Evolutionary conservation across 2,329 filamentous ascomycete genomes (phyloP).

Genomic region (Shiraia sp.): DNA sequence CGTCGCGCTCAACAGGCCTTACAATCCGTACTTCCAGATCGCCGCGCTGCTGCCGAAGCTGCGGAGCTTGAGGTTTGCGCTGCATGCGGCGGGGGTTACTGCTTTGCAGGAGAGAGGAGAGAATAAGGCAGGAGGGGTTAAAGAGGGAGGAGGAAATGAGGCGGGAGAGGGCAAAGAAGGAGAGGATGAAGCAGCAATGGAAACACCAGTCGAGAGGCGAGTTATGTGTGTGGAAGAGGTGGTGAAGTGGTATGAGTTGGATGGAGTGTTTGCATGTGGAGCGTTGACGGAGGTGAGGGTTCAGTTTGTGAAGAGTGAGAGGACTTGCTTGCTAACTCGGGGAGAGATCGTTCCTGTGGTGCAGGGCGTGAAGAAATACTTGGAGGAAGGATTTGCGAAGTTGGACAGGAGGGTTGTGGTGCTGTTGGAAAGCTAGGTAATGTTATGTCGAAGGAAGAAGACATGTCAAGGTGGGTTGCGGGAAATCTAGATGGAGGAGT

Average conservation of each 20-base stretch:
- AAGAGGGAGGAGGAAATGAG: too few relatives aligned
- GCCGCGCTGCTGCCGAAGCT: constrained; percentile 84
- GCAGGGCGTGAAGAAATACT: too few relatives aligned
- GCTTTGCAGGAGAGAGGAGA: too few relatives aligned
- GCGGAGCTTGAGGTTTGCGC: constrained; percentile 76
- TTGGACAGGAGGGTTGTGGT: background rate
- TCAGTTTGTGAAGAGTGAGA: constrained; percentile 71
- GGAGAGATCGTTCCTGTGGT: too few relatives aligned
- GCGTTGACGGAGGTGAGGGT: constrained; percentile 72
- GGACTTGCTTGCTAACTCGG: constrained; percentile 66
- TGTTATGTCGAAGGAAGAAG: too few relatives aligned
- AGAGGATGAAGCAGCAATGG: too few relatives aligned
- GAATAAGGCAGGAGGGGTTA: too few relatives aligned
- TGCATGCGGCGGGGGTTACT: constrained; percentile 76
- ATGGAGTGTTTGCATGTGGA: constrained; percentile 70
- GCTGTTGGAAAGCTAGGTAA: too few relatives aligned
- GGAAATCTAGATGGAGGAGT: background rate
- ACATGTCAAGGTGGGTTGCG: too few relatives aligned
- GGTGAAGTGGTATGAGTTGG: constrained; percentile 77
- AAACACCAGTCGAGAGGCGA: too few relatives aligned
- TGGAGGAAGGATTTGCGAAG: too few relatives aligned
- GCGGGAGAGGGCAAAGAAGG: too few relatives aligned
- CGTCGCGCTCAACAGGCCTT: constrained; percentile 81
- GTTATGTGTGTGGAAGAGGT: constrained; percentile 80
- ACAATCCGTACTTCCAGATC: constrained; percentile 87